These are phyloP conservation scores for Cyclostephanos tholiformis DNA, from an alignment of 108 stramenopile species.

Conservation along the genomic window DNA sequence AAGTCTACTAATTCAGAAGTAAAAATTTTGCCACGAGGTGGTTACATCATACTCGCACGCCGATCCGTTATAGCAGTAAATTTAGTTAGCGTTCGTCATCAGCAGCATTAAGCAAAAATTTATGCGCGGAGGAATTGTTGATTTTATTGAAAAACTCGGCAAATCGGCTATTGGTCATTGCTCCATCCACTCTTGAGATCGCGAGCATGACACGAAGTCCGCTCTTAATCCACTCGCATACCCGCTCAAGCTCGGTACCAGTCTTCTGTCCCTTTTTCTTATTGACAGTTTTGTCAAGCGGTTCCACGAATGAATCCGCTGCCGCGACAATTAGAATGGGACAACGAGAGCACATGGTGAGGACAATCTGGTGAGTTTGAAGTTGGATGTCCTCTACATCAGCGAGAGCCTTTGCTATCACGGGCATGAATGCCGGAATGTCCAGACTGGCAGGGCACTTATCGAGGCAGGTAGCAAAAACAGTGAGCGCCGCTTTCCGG, in stretches of 20 bases:
- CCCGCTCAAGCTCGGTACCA: conserved; percentile 80
- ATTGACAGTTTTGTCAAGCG: conserved; percentile 84
- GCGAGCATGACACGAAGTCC: conserved; percentile 76
- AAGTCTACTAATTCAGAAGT: too few species aligned
- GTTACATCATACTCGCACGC: too few species aligned
- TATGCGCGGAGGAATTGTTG: conserved; percentile 54
- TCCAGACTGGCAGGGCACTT: conserved; percentile 74
- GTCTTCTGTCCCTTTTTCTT: conserved; percentile 82
- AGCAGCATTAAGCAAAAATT: conserved; percentile 48
- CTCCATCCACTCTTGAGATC: conserved; percentile 65
- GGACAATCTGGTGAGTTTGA: conserved; percentile 82
- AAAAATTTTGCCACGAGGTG: too few species aligned
- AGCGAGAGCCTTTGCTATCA: conserved; percentile 70
- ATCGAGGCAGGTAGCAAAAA: conserved; percentile 91
- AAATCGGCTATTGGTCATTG: conserved; percentile 68
- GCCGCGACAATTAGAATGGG: conserved; percentile 65
- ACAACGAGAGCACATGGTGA: conserved; percentile 68
- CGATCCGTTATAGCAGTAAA: too few species aligned
- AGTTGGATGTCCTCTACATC: conserved; percentile 86
- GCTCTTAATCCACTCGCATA: conserved; percentile 87
- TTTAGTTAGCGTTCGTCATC: conserved; percentile 24
- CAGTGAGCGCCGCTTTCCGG: conserved; percentile 91
- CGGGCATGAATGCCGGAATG: conserved; percentile 74
- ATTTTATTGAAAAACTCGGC: conserved; percentile 71
- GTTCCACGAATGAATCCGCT: conserved; percentile 72